Evolutionary conservation across 2,329 filamentous ascomycete genomes (phyloP), one percentile per base, ranked within the genome.

Genomic region (Aspergillus ochraceus): DNA sequence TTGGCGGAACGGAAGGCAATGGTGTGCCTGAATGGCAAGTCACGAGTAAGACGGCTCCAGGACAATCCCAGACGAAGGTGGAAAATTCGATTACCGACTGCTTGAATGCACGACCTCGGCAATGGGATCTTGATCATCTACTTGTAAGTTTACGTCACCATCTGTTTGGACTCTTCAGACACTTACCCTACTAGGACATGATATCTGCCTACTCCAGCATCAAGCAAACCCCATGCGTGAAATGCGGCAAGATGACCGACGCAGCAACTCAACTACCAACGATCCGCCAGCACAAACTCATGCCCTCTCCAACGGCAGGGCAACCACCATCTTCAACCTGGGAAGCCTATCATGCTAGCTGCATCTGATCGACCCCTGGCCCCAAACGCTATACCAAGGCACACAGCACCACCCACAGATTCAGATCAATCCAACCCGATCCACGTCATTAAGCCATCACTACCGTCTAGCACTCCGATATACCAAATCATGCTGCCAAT

Each of bases 161-260:
- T n/a, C 22, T 4, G 12, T 36, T 19, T 20, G 45, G 9, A 39
- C 17, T 52, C 30, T 6, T 53, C 46, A 20, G 30, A 8, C 29
- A 12, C 42, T 30, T 42, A 55, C 9, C 9, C 26, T 24, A 42
- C 9, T 51, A 80, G 78, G 75, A 78, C 54, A 77, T 78, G 71
- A 74, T 79, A 10, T 68, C 73, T 29, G 76, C 78, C 20, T 80
- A 79, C 62, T 63, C 72, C 12, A 71, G 77, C 57, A 68, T 80
- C 59, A 79, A 75, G 50, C 70, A 73, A 30, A 74, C 70, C 2
- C 68, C 73, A 17, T 80, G 78, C 58, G 60, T 66, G 3, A 77
- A 73, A 56, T 80, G 78, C 66, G 65, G 64, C 46, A 72, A 69
- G 19, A 66, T 79, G 58, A 73, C 75, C 57, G 70, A 79, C 62